These are phyloP conservation scores for Aspergillus steynii DNA, from an alignment of 495 filamentous ascomycete species.

Conservation along the genomic window DNA sequence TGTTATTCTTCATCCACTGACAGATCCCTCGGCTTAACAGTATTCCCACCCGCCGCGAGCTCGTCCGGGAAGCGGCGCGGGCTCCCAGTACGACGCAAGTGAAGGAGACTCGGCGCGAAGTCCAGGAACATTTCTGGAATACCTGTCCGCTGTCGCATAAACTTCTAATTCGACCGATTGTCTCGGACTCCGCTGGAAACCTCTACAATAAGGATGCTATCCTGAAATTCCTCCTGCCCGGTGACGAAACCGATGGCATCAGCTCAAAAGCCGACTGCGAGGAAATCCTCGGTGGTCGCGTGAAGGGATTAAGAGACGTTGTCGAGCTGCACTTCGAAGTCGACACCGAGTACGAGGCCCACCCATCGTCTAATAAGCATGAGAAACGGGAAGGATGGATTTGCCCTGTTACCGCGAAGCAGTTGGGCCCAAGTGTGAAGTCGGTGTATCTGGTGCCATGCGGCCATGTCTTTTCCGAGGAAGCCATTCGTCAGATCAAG, in stretches of 20 bases:
- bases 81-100: constrained; percentile 81
- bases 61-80: constrained; percentile 85
- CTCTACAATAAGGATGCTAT: constrained; percentile 96
- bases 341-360: constrained; percentile 40
- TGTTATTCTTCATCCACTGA: neutral
- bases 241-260: constrained; percentile 54
- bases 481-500: constrained; percentile 76
- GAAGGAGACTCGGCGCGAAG: constrained; percentile 83
- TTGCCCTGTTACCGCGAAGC: constrained; percentile 86
- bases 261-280: constrained; percentile 61
- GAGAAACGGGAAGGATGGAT: constrained; percentile 63
- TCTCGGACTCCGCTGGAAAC: constrained; percentile 80
- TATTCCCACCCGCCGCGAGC: constrained; percentile 92
- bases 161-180: constrained; percentile 68
- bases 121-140: constrained; percentile 80
- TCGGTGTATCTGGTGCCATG: constrained; percentile 92
- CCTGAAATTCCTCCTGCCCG: constrained; percentile 73
- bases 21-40: constrained; percentile 30
- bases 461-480: constrained; percentile 90
- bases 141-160: constrained; percentile 83
- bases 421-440: constrained; percentile 75
- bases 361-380: constrained; percentile 30
- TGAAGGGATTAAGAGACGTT: constrained; percentile 83
- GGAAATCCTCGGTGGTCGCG: constrained; percentile 64
- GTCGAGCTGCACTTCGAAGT: constrained; percentile 83